Evolutionary conservation across 805 yeast genomes (phyloP).

Genomic region (Metschnikowia aberdeeniae): DNA sequence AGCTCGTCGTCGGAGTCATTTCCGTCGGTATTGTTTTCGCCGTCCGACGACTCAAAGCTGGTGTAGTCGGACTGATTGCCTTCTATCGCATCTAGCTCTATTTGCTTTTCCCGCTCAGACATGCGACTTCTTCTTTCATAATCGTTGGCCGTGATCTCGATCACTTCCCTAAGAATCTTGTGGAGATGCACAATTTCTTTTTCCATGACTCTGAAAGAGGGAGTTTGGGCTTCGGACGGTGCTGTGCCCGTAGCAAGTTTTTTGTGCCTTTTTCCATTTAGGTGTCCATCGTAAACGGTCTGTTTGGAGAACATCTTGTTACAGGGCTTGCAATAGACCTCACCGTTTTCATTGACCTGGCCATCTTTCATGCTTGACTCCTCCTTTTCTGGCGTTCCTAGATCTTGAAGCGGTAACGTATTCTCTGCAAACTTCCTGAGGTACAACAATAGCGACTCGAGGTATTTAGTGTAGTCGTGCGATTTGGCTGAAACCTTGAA

Average conservation of each 20-base stretch:
- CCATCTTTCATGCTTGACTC: slow-evolving; percentile 11
- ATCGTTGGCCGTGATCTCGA: slow-evolving; percentile 53
- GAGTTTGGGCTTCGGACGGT: background rate
- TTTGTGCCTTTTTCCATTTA: slow-evolving; percentile 70
- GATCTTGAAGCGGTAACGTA: slow-evolving; percentile 21
- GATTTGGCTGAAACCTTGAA: slow-evolving; percentile 22
- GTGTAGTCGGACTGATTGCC: slow-evolving; percentile 40
- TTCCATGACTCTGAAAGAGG: background rate
- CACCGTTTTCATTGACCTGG: slow-evolving; percentile 14
- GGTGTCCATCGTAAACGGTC: slow-evolving; percentile 65
- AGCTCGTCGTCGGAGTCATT: slow-evolving; percentile 26
- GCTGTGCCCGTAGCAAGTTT: slow-evolving; percentile 32
- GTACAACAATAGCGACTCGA: slow-evolving; percentile 46
- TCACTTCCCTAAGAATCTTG: slow-evolving; percentile 30
- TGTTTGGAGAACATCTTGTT: slow-evolving; percentile 56
- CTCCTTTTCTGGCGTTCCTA: background rate
- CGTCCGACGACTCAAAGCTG: slow-evolving; percentile 24
- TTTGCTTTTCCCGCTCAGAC: slow-evolving; percentile 63
- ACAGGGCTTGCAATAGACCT: slow-evolving; percentile 61
- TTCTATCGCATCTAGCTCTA: slow-evolving; percentile 44
- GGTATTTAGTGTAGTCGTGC: slow-evolving; percentile 40
- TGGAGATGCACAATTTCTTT: background rate
- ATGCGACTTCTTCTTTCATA: slow-evolving; percentile 62
- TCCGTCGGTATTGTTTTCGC: slow-evolving; percentile 12
- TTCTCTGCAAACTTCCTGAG: slow-evolving; percentile 45